phyloP scores from a whole-genome alignment of 2,329 filamentous ascomycete genomes.

The Ophiosphaerella herpotricha region DNA sequence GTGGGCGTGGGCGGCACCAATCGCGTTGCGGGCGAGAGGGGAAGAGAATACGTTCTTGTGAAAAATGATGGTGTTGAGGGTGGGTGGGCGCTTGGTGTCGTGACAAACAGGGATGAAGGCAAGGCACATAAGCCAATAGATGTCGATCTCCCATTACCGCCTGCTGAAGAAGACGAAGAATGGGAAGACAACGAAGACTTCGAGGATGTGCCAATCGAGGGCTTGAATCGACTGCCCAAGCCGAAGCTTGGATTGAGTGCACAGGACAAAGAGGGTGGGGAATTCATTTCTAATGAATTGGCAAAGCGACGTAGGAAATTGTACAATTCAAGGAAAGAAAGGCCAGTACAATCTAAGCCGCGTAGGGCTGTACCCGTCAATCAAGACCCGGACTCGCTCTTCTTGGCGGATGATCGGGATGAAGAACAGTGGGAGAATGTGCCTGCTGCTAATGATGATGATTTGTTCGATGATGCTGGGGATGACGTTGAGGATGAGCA shows the following conservation, averaged over 20 bases:
- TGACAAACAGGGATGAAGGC: constrained; percentile 81
- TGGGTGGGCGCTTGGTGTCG: constrained; percentile 93
- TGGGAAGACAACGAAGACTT: constrained; percentile 80
- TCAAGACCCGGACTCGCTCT: constrained; percentile 59
- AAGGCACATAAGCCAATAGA: constrained; percentile 88
- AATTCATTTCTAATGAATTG: constrained; percentile 44
- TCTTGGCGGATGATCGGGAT: constrained; percentile 55
- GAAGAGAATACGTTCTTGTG: constrained; percentile 92
- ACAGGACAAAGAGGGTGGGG: constrained; percentile 38
- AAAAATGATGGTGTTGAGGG: constrained; percentile 95
- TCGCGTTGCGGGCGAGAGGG: constrained; percentile 81
- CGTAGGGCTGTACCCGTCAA: constrained; percentile 24
- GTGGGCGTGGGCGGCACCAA: constrained; percentile 64
- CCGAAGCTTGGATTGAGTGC: constrained; percentile 39
- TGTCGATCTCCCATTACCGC: constrained; percentile 67
- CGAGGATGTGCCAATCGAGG: constrained; percentile 90
- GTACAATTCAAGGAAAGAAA: constrained; percentile 50
- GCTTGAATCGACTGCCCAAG: constrained; percentile 81
- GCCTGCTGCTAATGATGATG: constrained; percentile 54
- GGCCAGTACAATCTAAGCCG: constrained; percentile 16
- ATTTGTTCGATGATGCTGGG: constrained; percentile 59
- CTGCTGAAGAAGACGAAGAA: constrained; percentile 62
- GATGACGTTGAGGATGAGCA: constrained; percentile 71
- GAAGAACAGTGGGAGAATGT: constrained; percentile 50
- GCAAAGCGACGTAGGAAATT: constrained; percentile 53